These are phyloP conservation scores for Eucalyptus pauciflora DNA, from an alignment of 345 rosid species.

Conservation along the genomic window DNA sequence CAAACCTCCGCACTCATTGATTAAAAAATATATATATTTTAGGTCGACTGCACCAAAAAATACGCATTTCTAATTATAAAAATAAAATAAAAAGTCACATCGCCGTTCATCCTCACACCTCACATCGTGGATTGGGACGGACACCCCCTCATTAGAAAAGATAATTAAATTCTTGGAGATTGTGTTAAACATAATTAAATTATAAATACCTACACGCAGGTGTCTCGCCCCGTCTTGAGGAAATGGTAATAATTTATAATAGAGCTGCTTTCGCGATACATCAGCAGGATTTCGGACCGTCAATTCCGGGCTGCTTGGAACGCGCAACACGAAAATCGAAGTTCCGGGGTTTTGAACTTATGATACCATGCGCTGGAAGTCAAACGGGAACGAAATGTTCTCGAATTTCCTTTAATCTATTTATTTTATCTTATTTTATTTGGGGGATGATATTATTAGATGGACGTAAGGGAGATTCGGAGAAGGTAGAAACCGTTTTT, in stretches of 20 bases:
- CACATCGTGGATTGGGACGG: not conserved
- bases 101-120: not conserved
- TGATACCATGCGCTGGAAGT: not conserved
- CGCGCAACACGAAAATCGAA: not conserved
- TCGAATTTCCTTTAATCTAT: not conserved
- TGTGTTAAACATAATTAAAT: not conserved
- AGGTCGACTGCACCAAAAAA: not conserved
- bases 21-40: too few species aligned
- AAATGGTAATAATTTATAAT: not conserved
- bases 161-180: not conserved
- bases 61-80: not conserved
- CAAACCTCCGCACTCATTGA: not conserved
- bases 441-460: not conserved
- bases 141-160: too few species aligned
- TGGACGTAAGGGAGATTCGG: not conserved
- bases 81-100: not conserved
- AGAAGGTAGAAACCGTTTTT: too few species aligned
- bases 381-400: not conserved
- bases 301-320: not conserved
- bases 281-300: not conserved
- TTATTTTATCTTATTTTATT: not conserved
- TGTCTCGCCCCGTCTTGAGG: not conserved
- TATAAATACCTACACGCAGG: not conserved
- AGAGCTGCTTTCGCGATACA: not conserved
- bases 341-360: not conserved